phyloP scores from a whole-genome alignment of 2,329 filamentous ascomycete species.

The Ceratocystis colombiana region DNA sequence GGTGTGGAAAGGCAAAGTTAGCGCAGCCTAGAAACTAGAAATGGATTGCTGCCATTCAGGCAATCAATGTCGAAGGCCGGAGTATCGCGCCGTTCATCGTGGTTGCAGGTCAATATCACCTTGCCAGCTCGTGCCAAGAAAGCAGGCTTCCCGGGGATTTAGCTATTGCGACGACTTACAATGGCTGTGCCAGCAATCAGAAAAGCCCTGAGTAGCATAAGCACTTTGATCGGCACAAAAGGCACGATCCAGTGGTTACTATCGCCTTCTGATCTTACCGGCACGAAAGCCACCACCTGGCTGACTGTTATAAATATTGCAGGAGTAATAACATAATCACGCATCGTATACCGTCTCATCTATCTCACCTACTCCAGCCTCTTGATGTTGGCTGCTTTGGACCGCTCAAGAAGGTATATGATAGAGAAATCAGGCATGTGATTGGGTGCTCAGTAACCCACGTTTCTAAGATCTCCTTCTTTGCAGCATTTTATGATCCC shows the following conservation, averaged over 20 bases:
- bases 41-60: too few species aligned
- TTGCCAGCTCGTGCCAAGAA: too few species aligned
- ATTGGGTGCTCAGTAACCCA: too few species aligned
- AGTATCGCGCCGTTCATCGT: too few species aligned
- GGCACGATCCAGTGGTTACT: background rate
- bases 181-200: too few species aligned
- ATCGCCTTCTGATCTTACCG: background rate
- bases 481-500: too few species aligned
- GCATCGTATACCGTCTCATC: background rate
- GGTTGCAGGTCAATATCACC: too few species aligned
- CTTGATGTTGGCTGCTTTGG: background rate
- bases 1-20: too few species aligned
- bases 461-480: too few species aligned
- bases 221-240: background rate
- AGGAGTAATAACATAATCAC: background rate
- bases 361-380: background rate
- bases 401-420: background rate
- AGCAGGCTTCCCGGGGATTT: background rate
- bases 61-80: too few species aligned
- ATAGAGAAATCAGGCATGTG: background rate
- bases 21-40: rapidly evolving
- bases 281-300: background rate
- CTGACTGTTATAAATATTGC: background rate
- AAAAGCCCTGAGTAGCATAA: too few species aligned
- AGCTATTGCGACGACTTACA: background rate